phyloP scores from a whole-genome alignment of 306 rosid species.

The Trifolium fragiferum region DNA sequence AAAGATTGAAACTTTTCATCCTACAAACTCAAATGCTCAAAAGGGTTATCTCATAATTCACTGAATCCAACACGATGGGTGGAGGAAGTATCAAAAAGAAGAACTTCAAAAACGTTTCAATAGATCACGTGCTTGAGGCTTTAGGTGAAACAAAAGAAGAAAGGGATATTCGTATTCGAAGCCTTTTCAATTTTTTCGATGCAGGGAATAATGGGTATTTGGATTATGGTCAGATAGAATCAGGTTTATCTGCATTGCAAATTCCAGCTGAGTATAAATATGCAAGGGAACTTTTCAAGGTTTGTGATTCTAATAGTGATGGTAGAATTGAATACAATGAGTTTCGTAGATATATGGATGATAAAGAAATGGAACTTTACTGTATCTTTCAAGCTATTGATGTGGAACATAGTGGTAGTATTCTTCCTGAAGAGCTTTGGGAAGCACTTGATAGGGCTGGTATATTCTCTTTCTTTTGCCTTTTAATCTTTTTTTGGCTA shows the following conservation, averaged over 20 bases:
- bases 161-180: slow-evolving; percentile 57
- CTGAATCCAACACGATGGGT: slow-evolving; percentile 1
- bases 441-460: slow-evolving; percentile 66
- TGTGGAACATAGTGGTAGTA: slow-evolving; percentile 57
- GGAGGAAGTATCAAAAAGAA: background rate
- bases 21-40: slow-evolving; percentile 34
- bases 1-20: slow-evolving; percentile 7
- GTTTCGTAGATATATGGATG: slow-evolving; percentile 60
- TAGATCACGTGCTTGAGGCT: slow-evolving; percentile 59
- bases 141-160: slow-evolving; percentile 57
- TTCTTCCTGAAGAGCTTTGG: slow-evolving; percentile 63
- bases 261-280: slow-evolving; percentile 57
- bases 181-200: slow-evolving; percentile 57
- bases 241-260: slow-evolving; percentile 55
- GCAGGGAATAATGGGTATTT: slow-evolving; percentile 48
- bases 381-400: slow-evolving; percentile 63
- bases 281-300: slow-evolving; percentile 59
- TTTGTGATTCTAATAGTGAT: slow-evolving; percentile 55
- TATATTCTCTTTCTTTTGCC: slow-evolving; percentile 16
- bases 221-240: slow-evolving; percentile 56
- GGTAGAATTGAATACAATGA: slow-evolving; percentile 55
- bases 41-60: slow-evolving; percentile 24
- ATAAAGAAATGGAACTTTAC: slow-evolving; percentile 60
- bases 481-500: background rate
- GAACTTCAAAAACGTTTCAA: slow-evolving; percentile 34